Percentiles rank a stretch among this genome's conserved stretches.
Conservation (phyloP, 805 yeast genomes). For the Cyberlindnera petersonii region DNA sequence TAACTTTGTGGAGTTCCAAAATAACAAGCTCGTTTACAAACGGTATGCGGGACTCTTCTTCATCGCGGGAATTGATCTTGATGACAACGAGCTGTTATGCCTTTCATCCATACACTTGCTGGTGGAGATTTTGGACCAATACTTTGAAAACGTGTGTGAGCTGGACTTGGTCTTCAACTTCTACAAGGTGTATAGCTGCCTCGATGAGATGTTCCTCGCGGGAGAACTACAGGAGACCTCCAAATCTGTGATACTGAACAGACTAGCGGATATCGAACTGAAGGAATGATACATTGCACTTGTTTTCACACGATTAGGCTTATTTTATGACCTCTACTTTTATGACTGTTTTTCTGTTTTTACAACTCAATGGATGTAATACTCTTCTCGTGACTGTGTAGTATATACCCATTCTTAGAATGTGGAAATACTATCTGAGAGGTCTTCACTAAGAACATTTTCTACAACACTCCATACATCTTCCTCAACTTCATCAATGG, state of each 20-base stretch:
- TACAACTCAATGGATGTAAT: background rate
- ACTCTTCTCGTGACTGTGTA: background rate
- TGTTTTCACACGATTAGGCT: no score
- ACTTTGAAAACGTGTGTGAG: conserved; percentile 85
- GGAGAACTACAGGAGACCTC: conserved; percentile 91
- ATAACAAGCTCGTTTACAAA: conserved; percentile 70
- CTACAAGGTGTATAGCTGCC: conserved; percentile 71
- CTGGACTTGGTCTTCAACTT: conserved; percentile 90
- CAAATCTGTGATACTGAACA: conserved; percentile 57
- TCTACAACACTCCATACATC: conserved; percentile 39
- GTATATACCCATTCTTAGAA: conserved; percentile 5
- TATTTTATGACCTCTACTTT: no score
- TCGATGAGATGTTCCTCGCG: conserved; percentile 85
- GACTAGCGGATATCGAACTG: conserved; percentile 62
- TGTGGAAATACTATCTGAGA: conserved; percentile 11
- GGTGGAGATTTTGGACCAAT: conserved; percentile 83
- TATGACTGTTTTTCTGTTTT: background rate
- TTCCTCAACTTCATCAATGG: conserved; percentile 51
- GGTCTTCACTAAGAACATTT: conserved; percentile 3
- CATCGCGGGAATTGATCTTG: conserved; percentile 73
- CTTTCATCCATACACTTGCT: conserved; percentile 82
- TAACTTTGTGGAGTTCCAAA: conserved; percentile 71
- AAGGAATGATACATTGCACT: conserved; percentile 38
- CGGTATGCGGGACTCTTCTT: conserved; percentile 91
- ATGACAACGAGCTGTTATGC: conserved; percentile 78